Evolutionary conservation across 768 basidiomycete species (phyloP).

Genomic region (Macrolepiota albuminosa): DNA sequence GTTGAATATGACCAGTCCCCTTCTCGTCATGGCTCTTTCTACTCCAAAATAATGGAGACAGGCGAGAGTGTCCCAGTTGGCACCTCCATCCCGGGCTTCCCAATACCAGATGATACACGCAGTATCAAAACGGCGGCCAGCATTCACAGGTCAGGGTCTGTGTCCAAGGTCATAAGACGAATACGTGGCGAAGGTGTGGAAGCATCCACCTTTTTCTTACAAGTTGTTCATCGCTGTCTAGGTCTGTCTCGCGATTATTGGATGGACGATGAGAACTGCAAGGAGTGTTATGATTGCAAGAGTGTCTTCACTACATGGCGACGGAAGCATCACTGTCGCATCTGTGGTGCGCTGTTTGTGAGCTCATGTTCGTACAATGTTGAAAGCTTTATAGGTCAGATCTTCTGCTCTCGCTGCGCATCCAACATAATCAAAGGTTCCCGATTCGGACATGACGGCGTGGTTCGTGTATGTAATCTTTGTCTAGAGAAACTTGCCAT

Average conservation of each 20-base stretch:
- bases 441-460: constrained; percentile 92
- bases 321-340: constrained; percentile 95
- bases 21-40: constrained; percentile 44
- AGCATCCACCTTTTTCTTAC: background rate
- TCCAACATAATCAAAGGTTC: constrained; percentile 94
- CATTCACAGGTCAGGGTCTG: constrained; percentile 72
- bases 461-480: constrained; percentile 92
- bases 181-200: constrained; percentile 81
- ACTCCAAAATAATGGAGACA: constrained; percentile 50
- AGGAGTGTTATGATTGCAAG: constrained; percentile 95
- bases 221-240: constrained; percentile 23
- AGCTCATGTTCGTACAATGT: background rate
- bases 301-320: constrained; percentile 92
- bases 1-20: constrained; percentile 59
- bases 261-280: constrained; percentile 98
- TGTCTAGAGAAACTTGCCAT: constrained; percentile 91
- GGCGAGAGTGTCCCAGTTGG: constrained; percentile 56
- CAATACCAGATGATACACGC: constrained; percentile 86
- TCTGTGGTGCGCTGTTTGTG: constrained; percentile 64
- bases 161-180: constrained; percentile 86
- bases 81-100: constrained; percentile 86
- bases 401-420: constrained; percentile 96
- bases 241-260: constrained; percentile 94
- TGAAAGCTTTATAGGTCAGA: constrained; percentile 59
- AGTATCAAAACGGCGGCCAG: constrained; percentile 76